Evolutionary conservation across 371 early-diverging fungal species (phyloP).

Genomic region (Globomyces sp.): DNA sequence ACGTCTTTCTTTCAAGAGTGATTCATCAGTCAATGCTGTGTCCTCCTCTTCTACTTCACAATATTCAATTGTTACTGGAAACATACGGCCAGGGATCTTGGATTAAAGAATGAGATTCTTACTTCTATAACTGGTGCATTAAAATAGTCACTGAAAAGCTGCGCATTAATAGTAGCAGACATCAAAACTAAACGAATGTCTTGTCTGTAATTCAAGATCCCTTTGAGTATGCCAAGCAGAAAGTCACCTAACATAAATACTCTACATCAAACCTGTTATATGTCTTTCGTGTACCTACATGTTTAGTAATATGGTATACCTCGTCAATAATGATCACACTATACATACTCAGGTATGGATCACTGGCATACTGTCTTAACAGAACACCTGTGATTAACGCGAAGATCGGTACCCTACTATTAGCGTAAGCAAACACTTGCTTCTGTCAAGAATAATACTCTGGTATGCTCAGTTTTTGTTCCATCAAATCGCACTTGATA

Average conservation of each 20-base stretch:
- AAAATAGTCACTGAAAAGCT: conserved; percentile 84
- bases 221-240: conserved; percentile 89
- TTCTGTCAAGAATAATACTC: conserved; percentile 78
- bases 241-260: conserved; percentile 66
- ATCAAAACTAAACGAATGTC: conserved; percentile 91
- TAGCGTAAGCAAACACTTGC: conserved; percentile 13
- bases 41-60: conserved; percentile 78
- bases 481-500: conserved; percentile 72
- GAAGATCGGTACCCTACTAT: neutral
- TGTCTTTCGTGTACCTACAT: conserved; percentile 19
- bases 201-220: conserved; percentile 64
- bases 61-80: conserved; percentile 82
- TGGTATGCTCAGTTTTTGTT: conserved; percentile 61
- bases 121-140: conserved; percentile 46
- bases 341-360: conserved; percentile 62
- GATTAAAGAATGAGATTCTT: no score
- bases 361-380: conserved; percentile 69
- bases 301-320: conserved; percentile 75
- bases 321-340: conserved; percentile 94
- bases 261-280: conserved; percentile 43
- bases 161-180: conserved; percentile 96
- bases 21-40: conserved; percentile 60
- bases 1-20: conserved; percentile 47
- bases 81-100: conserved; percentile 79
- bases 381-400: conserved; percentile 62